Conservation (phyloP, 1,139 yeast species). For the Kluyveromyces sp. region DNA sequence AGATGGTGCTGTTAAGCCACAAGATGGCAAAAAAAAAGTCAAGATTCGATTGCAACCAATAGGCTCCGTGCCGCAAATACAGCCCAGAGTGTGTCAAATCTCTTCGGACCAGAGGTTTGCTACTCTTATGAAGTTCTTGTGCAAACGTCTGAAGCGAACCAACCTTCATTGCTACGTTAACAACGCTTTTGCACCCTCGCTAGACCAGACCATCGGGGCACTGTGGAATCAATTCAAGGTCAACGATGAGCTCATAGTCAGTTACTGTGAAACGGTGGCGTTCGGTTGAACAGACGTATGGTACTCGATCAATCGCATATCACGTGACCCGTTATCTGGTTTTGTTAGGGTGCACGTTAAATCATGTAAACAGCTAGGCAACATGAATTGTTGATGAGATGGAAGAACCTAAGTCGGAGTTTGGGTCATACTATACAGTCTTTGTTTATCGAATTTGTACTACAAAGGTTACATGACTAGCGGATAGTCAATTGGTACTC, state of each 20-base stretch:
- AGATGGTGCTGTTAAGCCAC: background rate
- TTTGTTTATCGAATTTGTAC: background rate
- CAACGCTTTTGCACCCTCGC: conserved; percentile 32
- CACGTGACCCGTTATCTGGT: background rate
- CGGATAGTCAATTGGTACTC: background rate
- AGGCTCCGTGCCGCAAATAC: conserved; percentile 25
- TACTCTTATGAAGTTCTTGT: conserved; percentile 21
- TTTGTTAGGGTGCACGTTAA: background rate
- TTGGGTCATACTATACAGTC: too few relatives aligned
- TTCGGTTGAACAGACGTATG: too few relatives aligned
- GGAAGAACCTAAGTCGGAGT: too few relatives aligned
- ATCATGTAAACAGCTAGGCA: background rate
- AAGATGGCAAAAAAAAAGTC: conserved; percentile 13
- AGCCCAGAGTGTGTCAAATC: conserved; percentile 26
- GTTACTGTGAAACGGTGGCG: conserved; percentile 31
- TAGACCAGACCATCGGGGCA: conserved; percentile 29
- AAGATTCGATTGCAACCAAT: conserved; percentile 29
- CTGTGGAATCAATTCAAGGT: conserved; percentile 30
- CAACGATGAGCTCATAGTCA: conserved; percentile 28
- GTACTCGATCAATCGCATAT: too few relatives aligned
- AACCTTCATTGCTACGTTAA: conserved; percentile 29
- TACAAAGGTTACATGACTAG: background rate
- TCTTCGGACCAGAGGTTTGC: conserved; percentile 27
- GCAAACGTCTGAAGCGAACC: conserved; percentile 19
- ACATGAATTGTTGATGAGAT: background rate